Percentiles rank a stretch among this genome's conserved stretches.
Evolutionary conservation across 2,329 filamentous ascomycete genomes (phyloP).

Genomic region (Calonectria pseudoturangicola): DNA sequence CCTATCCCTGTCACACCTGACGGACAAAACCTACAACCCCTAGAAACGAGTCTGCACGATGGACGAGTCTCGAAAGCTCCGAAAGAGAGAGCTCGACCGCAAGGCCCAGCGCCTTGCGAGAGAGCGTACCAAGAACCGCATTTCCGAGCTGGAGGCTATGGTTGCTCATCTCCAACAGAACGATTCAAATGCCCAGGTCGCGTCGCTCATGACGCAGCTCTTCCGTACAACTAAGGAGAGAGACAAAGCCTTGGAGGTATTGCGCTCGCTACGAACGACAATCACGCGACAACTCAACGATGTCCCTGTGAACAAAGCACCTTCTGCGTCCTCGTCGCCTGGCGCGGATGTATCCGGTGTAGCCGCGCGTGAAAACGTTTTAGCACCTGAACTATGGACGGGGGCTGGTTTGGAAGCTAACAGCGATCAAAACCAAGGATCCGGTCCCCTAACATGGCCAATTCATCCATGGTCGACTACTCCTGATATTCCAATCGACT

Average conservation of each 20-base stretch:
- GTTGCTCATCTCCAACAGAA: slow-evolving; percentile 52
- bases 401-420: not conserved
- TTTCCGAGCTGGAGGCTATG: slow-evolving; percentile 56
- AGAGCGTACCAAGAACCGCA: slow-evolving; percentile 57
- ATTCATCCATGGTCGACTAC: slow-evolving; percentile 17
- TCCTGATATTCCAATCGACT: not conserved
- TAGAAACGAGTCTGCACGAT: slow-evolving; percentile 25
- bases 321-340: not conserved
- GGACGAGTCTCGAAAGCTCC: slow-evolving; percentile 48
- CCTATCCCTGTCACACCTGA: not conserved
- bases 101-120: slow-evolving; percentile 57
- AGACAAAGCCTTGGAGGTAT: slow-evolving; percentile 46
- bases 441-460: slow-evolving; percentile 4
- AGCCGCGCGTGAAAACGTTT: not conserved
- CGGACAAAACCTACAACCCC: not conserved
- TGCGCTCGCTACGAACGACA: slow-evolving; percentile 42
- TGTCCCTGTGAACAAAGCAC: not conserved
- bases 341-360: not conserved
- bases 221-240: slow-evolving; percentile 51
- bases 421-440: not conserved
- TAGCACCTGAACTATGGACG: not conserved
- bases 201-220: slow-evolving; percentile 53
- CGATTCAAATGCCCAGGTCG: slow-evolving; percentile 52
- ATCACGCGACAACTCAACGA: slow-evolving; percentile 43
- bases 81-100: slow-evolving; percentile 59